These are phyloP conservation scores for Teunomyces stri DNA, from an alignment of 805 yeast genomes.

Conservation along the genomic window DNA sequence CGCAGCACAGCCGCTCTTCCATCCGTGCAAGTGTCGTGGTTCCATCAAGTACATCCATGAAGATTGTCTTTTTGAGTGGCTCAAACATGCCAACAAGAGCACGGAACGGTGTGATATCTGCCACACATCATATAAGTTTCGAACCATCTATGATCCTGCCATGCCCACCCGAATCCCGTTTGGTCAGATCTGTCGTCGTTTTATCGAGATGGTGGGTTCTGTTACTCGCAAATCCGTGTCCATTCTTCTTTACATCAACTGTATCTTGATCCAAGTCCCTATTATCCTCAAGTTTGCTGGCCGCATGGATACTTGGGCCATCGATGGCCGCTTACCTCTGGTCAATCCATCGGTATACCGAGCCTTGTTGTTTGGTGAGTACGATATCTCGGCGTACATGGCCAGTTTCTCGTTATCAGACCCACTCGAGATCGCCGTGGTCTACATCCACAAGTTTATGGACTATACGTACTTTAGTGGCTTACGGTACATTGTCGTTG, in stretches of 20 bases:
- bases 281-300: conserved; percentile 55
- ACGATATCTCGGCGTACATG: conserved; percentile 11
- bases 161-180: conserved; percentile 68
- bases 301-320: conserved; percentile 52
- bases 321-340: conserved; percentile 53
- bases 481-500: conserved; percentile 36
- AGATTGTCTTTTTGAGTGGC: conserved; percentile 88
- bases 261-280: conserved; percentile 54
- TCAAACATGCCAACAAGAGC: conserved; percentile 60
- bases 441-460: conserved; percentile 23
- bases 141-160: conserved; percentile 58
- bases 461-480: conserved; percentile 38
- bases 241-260: conserved; percentile 35
- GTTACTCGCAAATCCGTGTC: conserved; percentile 18
- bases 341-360: conserved; percentile 24
- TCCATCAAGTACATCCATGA: conserved; percentile 92
- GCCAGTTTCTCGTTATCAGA: conserved; percentile 7
- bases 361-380: conserved; percentile 42
- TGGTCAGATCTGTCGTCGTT: conserved; percentile 41
- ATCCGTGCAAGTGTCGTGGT: conserved; percentile 94
- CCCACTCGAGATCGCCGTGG: conserved; percentile 7
- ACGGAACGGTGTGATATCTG: conserved; percentile 82
- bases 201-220: conserved; percentile 17
- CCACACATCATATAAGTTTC: conserved; percentile 67
- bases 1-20: conserved; percentile 70